These are phyloP conservation scores for Circinella minor DNA, from an alignment of 371 early-diverging fungal genomes.

Conservation along the genomic window DNA sequence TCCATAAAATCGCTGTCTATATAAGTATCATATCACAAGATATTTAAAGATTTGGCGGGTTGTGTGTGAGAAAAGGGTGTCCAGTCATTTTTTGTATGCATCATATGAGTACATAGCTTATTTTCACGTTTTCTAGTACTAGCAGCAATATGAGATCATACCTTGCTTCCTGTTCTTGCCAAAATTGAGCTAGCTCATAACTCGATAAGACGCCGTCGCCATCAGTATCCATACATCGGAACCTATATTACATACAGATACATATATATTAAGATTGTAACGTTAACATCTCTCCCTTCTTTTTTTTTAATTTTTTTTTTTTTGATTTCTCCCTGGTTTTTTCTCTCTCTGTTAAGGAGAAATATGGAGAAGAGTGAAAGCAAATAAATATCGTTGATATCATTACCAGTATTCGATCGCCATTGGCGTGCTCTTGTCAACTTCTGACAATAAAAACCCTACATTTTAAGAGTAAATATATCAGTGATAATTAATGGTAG, in stretches of 20 bases:
- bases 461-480: neutral
- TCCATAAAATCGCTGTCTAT: slow-evolving; percentile 34
- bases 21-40: neutral
- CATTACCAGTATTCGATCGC: slow-evolving; percentile 87
- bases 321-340: too few species aligned
- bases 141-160: neutral
- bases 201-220: slow-evolving; percentile 85
- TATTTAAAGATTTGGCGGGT: neutral
- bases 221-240: slow-evolving; percentile 89
- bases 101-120: too few species aligned
- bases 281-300: neutral
- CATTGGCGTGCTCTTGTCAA: slow-evolving; percentile 79
- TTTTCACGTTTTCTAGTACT: too few species aligned
- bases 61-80: neutral
- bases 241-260: slow-evolving; percentile 40
- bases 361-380: neutral
- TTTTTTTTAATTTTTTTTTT: neutral
- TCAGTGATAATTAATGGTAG: neutral
- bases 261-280: too few species aligned
- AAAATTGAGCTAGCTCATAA: slow-evolving; percentile 87
- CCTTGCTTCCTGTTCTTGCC: slow-evolving; percentile 75
- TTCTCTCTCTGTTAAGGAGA: neutral
- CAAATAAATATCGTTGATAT: neutral
- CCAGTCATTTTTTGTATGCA: too few species aligned
- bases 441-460: slow-evolving; percentile 89